These are phyloP conservation scores for Metschnikowia chrysomelidarum DNA, from an alignment of 805 yeast genomes.

Conservation along the genomic window DNA sequence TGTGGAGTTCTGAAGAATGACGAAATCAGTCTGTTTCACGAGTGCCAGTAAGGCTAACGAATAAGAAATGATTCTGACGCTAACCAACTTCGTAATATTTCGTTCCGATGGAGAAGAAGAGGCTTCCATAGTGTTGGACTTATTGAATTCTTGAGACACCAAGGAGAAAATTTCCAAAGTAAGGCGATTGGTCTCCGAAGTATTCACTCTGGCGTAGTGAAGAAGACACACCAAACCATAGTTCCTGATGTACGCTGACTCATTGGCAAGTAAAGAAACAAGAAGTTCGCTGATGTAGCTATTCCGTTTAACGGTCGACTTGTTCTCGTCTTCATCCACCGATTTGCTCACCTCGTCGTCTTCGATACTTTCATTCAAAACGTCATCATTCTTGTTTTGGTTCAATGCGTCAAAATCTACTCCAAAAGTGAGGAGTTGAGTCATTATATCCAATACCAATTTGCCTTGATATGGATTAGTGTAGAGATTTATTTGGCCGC, in stretches of 20 bases:
- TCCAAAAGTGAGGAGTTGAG: constrained; percentile 35
- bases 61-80: constrained; percentile 29
- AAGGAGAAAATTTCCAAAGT: constrained; percentile 30
- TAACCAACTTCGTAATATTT: constrained; percentile 19
- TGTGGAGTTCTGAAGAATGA: constrained; percentile 37
- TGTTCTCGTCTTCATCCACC: constrained; percentile 23
- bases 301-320: constrained; percentile 17
- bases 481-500: constrained; percentile 26
- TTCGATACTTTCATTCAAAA: constrained; percentile 7
- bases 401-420: constrained; percentile 29
- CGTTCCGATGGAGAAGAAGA: constrained; percentile 13
- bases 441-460: constrained; percentile 30
- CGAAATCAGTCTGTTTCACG: constrained; percentile 35
- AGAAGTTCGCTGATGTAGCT: constrained; percentile 31
- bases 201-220: constrained; percentile 28
- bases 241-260: constrained; percentile 34
- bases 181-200: constrained; percentile 36
- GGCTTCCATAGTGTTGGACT: constrained; percentile 5
- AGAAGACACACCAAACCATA: constrained; percentile 33
- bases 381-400: constrained; percentile 10
- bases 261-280: constrained; percentile 32
- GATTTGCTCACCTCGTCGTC: constrained; percentile 10
- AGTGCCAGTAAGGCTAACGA: constrained; percentile 37
- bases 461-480: constrained; percentile 35
- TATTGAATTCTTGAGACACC: constrained; percentile 27